Base-by-base conservation (phyloP, 805 yeast species). In the Saccharomycopsis schoenii region DNA sequence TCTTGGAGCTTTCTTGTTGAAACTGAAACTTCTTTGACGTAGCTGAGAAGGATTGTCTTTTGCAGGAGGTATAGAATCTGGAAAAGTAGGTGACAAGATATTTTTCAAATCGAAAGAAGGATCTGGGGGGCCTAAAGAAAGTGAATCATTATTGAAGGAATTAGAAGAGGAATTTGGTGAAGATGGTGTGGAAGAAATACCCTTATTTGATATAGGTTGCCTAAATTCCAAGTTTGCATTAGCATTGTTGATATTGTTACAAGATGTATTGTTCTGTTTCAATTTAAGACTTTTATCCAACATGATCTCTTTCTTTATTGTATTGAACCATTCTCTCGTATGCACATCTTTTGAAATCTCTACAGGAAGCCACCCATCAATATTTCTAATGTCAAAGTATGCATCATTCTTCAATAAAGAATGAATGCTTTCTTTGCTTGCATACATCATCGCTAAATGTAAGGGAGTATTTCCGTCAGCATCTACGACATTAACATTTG, bases 391-490 rank as follows among this genome's bases (percentile, higher is more conserved):
- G 24, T 75, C 72, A 43, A 77, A 78, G 62, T 83, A 80, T 1
- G 83, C 81, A 21, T 78, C 76, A 37, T 81, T 74, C 17, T 73
- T 75, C 0, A 85, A 70, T 54, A 88, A 71, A 40, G 85, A 68
- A 58, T 80, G 77, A 63, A 83, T 71, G 55, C 88, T 83, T 56
- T 80, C 80, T 15, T 80, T 67, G 62, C 82, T 80, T 5, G 92
- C 93, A 66, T 78, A 82, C 60, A 86, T 85, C 66, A 89, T 79
- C 0, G 97, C 96, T 58, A 87, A 76, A 72, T 93, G 98, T 51
- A 93, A 73, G 0, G 97, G 89, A 1, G 96, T 85, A 68, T 90
- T 88, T 0, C 94, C 96, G 15, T 81, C 80, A 10, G 76, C 74
- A 69, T 94, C 96, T 60, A 83, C 84, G 4, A 83, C 70, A 66